Conservation (phyloP, 2,329 filamentous ascomycete genomes). For the Penicillium sp. region DNA sequence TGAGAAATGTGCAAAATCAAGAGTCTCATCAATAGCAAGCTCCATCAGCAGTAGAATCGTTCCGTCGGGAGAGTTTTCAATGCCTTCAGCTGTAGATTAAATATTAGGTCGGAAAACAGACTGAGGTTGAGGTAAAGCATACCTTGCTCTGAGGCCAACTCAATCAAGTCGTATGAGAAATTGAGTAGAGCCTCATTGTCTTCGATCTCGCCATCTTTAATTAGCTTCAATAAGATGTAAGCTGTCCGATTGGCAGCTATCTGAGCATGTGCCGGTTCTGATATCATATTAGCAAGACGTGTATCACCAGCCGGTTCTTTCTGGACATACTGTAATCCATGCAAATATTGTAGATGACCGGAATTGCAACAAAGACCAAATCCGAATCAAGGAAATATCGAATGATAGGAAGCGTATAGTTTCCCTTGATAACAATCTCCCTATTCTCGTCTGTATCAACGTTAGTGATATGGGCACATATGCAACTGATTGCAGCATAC, state of each 20-base stretch:
- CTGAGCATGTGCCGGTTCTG: conserved; percentile 43
- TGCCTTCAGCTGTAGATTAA: conserved; percentile 31
- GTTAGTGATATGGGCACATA: conserved; percentile 12
- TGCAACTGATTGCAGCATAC: conserved; percentile 23
- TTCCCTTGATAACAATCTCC: conserved; percentile 39
- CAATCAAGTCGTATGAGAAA: conserved; percentile 44
- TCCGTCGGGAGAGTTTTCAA: conserved; percentile 37
- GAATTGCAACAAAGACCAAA: conserved; percentile 42
- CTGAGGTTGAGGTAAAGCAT: conserved; percentile 6
- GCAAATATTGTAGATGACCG: conserved; percentile 49
- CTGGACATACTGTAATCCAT: conserved; percentile 42
- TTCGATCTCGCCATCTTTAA: conserved; percentile 34
- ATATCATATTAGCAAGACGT: conserved; percentile 19
- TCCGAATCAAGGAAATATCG: conserved; percentile 35
- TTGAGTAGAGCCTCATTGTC: conserved; percentile 36
- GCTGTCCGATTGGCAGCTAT: conserved; percentile 38
- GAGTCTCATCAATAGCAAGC: conserved; percentile 30
- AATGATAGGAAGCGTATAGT: conserved; percentile 42
- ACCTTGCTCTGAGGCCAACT: conserved; percentile 43
- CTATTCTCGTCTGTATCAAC: conserved; percentile 43
- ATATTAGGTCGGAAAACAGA: conserved; percentile 5
- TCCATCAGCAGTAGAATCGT: conserved; percentile 38
- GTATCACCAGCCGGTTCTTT: background rate
- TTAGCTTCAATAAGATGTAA: conserved; percentile 39
- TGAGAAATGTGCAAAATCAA: conserved; percentile 33